These are phyloP conservation scores for Penicillium corylophilum DNA, from an alignment of 2,329 filamentous ascomycete genomes.

Conservation along the genomic window DNA sequence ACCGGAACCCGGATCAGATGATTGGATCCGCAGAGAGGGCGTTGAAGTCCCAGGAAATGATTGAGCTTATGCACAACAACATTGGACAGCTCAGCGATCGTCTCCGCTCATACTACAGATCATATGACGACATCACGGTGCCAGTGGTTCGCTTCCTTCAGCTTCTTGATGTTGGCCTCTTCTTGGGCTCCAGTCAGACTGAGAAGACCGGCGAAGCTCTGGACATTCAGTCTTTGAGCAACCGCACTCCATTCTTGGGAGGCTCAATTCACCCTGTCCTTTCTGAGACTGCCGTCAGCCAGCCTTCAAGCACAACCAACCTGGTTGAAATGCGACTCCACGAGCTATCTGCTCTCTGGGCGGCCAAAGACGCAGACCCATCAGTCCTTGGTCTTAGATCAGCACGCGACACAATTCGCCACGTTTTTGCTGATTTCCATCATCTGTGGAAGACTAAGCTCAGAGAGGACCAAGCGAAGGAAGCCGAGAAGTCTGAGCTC, in stretches of 20 bases:
- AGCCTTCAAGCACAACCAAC: slow-evolving; percentile 21
- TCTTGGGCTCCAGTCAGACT: slow-evolving; percentile 49
- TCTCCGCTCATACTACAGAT: slow-evolving; percentile 67
- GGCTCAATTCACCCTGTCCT: slow-evolving; percentile 24
- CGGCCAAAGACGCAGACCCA: slow-evolving; percentile 34
- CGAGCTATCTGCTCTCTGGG: slow-evolving; percentile 36
- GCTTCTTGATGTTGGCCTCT: slow-evolving; percentile 73
- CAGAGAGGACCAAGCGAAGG: slow-evolving; percentile 70
- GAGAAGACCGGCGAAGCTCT: slow-evolving; percentile 15
- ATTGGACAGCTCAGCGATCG: slow-evolving; percentile 69
- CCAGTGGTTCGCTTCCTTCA: slow-evolving; percentile 77
- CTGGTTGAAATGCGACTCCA: slow-evolving; percentile 39
- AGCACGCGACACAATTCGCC: slow-evolving; percentile 59
- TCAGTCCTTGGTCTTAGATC: slow-evolving; percentile 39
- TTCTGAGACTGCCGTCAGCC: slow-evolving; percentile 1
- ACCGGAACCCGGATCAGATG: slow-evolving; percentile 36
- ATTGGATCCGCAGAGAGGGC: slow-evolving; percentile 18
- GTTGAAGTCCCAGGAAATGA: slow-evolving; percentile 30
- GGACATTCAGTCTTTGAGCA: slow-evolving; percentile 32
- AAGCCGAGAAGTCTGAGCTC: slow-evolving; percentile 70
- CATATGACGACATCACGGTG: slow-evolving; percentile 80
- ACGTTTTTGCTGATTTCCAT: slow-evolving; percentile 71
- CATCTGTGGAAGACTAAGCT: slow-evolving; percentile 77
- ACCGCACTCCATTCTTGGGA: slow-evolving; percentile 43
- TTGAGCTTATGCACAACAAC: slow-evolving; percentile 52